phyloP scores from a whole-genome alignment of 2,329 filamentous ascomycete genomes.

The Aspergillus clavatus region DNA sequence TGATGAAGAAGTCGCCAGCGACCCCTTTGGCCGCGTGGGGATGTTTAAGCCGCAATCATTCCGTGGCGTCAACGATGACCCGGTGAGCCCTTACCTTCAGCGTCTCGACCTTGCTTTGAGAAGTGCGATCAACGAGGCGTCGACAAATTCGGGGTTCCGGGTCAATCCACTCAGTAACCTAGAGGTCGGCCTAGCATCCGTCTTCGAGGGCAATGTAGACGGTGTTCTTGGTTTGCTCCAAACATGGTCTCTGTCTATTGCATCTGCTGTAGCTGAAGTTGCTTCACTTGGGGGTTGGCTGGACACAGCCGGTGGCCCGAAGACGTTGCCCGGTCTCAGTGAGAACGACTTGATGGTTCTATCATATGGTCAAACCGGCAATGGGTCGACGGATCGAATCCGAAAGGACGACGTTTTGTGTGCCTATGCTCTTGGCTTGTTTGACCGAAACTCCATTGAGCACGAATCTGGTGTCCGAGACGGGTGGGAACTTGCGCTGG shows the following conservation, averaged over 20 bases:
- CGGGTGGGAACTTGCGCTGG: constrained; percentile 86
- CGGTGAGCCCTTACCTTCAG: constrained; percentile 66
- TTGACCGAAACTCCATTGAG: constrained; percentile 32
- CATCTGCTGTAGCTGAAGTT: constrained; percentile 74
- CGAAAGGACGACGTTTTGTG: constrained; percentile 76
- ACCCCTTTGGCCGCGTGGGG: constrained; percentile 17
- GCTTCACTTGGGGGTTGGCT: constrained; percentile 83
- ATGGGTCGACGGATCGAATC: constrained; percentile 44
- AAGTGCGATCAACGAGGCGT: constrained; percentile 57
- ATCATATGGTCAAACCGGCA: constrained; percentile 60
- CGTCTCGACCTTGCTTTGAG: constrained; percentile 69
- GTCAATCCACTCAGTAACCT: constrained; percentile 71
- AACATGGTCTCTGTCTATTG: constrained; percentile 74
- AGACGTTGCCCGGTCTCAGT: constrained; percentile 61
- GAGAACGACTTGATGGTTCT: constrained; percentile 81
- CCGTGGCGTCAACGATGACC: constrained; percentile 46
- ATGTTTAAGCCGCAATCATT: constrained; percentile 35
- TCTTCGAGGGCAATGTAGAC: constrained; percentile 77
- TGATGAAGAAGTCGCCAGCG: constrained; percentile 42
- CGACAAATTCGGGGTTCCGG: constrained; percentile 59
- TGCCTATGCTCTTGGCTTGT: constrained; percentile 66
- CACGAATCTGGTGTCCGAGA: constrained; percentile 47
- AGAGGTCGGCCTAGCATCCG: constrained; percentile 75
- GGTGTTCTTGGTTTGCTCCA: constrained; percentile 69
- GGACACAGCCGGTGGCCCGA: constrained; percentile 52